phyloP scores from a whole-genome alignment of 139 green algal genomes.

The Picochlorum sp. region DNA sequence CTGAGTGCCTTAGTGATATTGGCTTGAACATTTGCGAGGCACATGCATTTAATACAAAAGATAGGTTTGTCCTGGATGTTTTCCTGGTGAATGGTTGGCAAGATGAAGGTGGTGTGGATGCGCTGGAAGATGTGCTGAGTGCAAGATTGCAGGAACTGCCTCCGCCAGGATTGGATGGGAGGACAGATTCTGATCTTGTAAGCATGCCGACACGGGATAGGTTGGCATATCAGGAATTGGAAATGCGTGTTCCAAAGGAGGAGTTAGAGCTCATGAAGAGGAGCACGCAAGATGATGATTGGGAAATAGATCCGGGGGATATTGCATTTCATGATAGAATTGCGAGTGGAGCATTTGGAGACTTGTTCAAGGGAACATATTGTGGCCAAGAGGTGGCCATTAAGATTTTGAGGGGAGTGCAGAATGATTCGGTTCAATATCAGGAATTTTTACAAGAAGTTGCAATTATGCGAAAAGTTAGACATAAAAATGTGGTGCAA shows the following conservation, averaged over 20 bases:
- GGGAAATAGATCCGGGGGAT: slow-evolving; percentile 83
- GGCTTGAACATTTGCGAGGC: slow-evolving; percentile 96
- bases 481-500: slow-evolving; percentile 97
- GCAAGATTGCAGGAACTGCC: slow-evolving; percentile 67
- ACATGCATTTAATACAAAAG: slow-evolving; percentile 95
- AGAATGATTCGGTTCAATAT: slow-evolving; percentile 64
- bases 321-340: slow-evolving; percentile 86
- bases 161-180: slow-evolving; percentile 31
- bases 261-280: slow-evolving; percentile 23
- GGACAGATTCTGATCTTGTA: neutral
- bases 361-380: slow-evolving; percentile 90
- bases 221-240: slow-evolving; percentile 11
- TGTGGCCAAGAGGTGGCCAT: slow-evolving; percentile 97
- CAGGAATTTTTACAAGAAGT: slow-evolving; percentile 61
- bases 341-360: slow-evolving; percentile 83
- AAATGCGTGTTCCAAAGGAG: slow-evolving; percentile 33
- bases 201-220: neutral
- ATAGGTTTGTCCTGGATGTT: slow-evolving; percentile 90
- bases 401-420: slow-evolving; percentile 92
- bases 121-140: slow-evolving; percentile 68
- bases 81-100: slow-evolving; percentile 91
- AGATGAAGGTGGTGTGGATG: slow-evolving; percentile 29
- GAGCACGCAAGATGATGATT: slow-evolving; percentile 60
- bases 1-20: slow-evolving; percentile 78
- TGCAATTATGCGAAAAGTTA: slow-evolving; percentile 82